Percentiles rank a stretch among this genome's conserved stretches.
These are phyloP conservation scores for Rhynchospora breviuscula DNA, from an alignment of 176 grass and related monocot genomes.

Conservation along the genomic window DNA sequence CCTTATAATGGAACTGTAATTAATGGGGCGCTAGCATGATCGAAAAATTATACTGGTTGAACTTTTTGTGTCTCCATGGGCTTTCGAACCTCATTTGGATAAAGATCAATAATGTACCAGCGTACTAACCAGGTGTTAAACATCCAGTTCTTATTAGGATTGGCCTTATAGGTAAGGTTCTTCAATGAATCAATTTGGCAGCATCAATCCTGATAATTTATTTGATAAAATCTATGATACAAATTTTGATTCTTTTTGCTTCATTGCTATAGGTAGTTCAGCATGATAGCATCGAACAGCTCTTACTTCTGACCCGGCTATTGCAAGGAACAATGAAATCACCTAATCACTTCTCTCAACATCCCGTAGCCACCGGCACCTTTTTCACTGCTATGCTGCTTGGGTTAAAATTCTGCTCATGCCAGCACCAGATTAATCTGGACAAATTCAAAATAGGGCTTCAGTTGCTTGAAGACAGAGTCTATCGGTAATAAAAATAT, in stretches of 20 bases:
- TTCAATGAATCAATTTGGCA: not conserved
- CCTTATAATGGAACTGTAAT: not conserved
- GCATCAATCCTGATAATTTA: not conserved
- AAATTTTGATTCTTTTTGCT: not conserved
- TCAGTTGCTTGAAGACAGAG: constrained; percentile 92
- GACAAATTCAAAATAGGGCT: constrained; percentile 81
- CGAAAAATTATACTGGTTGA: not conserved
- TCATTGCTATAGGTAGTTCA: constrained; percentile 61
- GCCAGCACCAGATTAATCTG: constrained; percentile 80
- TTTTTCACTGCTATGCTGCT: constrained; percentile 97
- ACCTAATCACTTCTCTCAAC: constrained; percentile 75
- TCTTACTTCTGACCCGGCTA: constrained; percentile 87
- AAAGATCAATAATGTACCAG: not conserved
- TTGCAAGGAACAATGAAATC: constrained; percentile 99
- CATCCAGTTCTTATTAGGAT: not conserved
- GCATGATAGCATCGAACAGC: constrained; percentile 95
- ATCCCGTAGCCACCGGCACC: constrained; percentile 86
- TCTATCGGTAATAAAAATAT: constrained; percentile 65
- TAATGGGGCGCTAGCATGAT: not conserved
- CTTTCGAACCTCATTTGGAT: not conserved
- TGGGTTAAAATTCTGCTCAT: constrained; percentile 89
- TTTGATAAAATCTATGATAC: not conserved
- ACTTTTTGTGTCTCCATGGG: not conserved
- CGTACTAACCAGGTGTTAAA: not conserved
- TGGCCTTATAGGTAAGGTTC: not conserved